A percentile compares a stretch with the other conserved stretches of the same genome.
phyloP scores from a whole-genome alignment of 805 yeast species.

The Schwanniomyces polymorphus region DNA sequence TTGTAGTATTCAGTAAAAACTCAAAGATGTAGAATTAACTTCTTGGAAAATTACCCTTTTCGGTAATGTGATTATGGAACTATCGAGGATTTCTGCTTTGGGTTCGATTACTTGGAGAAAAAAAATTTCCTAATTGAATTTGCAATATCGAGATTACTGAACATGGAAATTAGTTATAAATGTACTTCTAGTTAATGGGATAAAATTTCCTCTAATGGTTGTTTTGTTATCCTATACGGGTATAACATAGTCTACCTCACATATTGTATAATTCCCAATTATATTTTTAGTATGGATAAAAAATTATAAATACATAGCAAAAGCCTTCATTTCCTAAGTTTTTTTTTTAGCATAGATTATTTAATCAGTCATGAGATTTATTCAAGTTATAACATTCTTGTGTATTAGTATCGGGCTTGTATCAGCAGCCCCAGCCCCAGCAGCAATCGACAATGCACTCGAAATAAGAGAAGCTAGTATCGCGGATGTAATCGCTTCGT shows the following conservation, averaged over 20 bases:
- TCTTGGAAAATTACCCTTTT: background rate
- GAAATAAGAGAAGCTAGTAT: constrained; percentile 19
- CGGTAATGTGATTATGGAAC: background rate
- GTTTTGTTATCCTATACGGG: background rate
- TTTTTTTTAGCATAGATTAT: no score
- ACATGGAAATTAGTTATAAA: background rate
- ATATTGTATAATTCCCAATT: background rate
- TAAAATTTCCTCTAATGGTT: background rate
- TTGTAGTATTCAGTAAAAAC: no score
- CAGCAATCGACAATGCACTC: constrained; percentile 10
- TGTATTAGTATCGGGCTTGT: background rate
- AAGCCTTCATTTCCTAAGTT: background rate
- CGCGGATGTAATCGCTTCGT: constrained; percentile 24
- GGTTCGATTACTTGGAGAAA: background rate
- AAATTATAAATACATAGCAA: background rate
- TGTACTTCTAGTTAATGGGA: background rate
- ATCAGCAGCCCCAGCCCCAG: background rate
- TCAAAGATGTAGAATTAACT: background rate
- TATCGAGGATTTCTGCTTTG: background rate
- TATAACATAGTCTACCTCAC: background rate
- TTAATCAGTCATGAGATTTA: background rate
- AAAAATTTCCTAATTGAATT: background rate
- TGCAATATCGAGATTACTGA: background rate
- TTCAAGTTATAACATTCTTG: background rate
- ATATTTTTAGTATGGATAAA: background rate